phyloP scores from a whole-genome alignment of 352 stramenopile genomes.

The Globisporangium heterothallicum region DNA sequence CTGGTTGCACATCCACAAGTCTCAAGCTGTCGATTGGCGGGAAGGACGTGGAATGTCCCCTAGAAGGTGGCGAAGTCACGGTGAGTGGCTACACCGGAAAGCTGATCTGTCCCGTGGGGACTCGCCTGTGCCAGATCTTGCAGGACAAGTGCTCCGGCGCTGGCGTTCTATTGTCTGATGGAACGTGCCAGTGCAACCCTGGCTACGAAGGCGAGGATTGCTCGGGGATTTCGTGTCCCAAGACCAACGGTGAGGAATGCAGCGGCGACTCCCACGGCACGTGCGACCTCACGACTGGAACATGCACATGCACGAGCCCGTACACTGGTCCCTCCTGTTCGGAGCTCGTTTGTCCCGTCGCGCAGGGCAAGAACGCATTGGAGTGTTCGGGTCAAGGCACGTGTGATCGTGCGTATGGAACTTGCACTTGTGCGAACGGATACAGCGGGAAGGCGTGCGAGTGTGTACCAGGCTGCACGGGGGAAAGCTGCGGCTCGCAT shows the following conservation, averaged over 20 bases:
- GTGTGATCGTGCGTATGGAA: slow-evolving; percentile 39
- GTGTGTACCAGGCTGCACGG: slow-evolving; percentile 60
- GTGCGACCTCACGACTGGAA: slow-evolving; percentile 41
- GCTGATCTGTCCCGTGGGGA: slow-evolving; percentile 41
- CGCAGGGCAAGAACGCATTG: slow-evolving; percentile 29
- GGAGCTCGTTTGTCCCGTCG: slow-evolving; percentile 45
- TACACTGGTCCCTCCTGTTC: slow-evolving; percentile 60
- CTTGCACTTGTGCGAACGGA: slow-evolving; percentile 42
- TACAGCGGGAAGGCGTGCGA: slow-evolving; percentile 65
- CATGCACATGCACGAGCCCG: slow-evolving; percentile 35
- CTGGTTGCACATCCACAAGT: slow-evolving; percentile 34
- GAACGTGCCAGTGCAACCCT: slow-evolving; percentile 49
- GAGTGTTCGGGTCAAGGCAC: slow-evolving; percentile 68
- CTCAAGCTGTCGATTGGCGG: slow-evolving; percentile 45
- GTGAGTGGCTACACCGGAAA: slow-evolving; percentile 46
- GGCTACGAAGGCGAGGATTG: slow-evolving; percentile 51
- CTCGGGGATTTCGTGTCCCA: slow-evolving; percentile 41
- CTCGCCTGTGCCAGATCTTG: slow-evolving; percentile 54
- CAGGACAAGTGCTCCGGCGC: slow-evolving; percentile 64
- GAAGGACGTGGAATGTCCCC: slow-evolving; percentile 48
- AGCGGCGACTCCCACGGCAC: slow-evolving; percentile 28
- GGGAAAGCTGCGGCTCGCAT: slow-evolving; percentile 27
- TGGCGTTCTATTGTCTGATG: slow-evolving; percentile 44
- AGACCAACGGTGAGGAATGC: slow-evolving; percentile 31
- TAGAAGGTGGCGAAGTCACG: slow-evolving; percentile 47